phyloP scores from a whole-genome alignment of 108 stramenopile genomes.

The Nannochloropsis gaditana region DNA sequence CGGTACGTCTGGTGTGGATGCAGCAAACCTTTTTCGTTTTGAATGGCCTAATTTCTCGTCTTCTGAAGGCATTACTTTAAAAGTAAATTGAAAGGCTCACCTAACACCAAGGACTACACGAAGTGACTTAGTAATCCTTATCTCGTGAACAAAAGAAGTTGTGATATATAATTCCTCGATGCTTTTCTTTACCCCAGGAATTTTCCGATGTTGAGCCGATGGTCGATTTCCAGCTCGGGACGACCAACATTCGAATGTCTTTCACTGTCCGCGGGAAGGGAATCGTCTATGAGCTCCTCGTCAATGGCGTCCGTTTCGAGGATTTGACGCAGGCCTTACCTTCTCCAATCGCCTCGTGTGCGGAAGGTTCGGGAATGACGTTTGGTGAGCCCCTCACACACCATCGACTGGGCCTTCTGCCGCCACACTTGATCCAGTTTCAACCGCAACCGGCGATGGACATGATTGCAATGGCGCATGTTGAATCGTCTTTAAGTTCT shows the following conservation, averaged over 20 bases:
- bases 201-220: slow-evolving; percentile 11
- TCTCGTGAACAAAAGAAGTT: no score
- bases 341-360: neutral
- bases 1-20: slow-evolving; percentile 9
- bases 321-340: slow-evolving; percentile 5
- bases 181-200: neutral
- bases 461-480: neutral
- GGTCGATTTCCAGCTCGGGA: slow-evolving; percentile 9
- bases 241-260: neutral
- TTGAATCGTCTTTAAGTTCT: neutral
- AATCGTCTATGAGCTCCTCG: neutral
- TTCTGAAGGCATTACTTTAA: no score
- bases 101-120: no score
- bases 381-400: slow-evolving; percentile 15
- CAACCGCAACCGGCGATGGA: neutral
- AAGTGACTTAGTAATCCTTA: no score
- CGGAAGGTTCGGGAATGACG: neutral
- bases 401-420: neutral
- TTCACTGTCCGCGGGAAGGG: neutral
- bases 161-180: neutral
- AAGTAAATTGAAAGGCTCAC: no score
- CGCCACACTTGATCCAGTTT: slow-evolving; percentile 1
- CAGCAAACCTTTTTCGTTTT: no score
- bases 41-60: no score
- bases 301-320: neutral